These are phyloP conservation scores for Biancaea sappan DNA, from an alignment of 306 rosid species.

Conservation along the genomic window DNA sequence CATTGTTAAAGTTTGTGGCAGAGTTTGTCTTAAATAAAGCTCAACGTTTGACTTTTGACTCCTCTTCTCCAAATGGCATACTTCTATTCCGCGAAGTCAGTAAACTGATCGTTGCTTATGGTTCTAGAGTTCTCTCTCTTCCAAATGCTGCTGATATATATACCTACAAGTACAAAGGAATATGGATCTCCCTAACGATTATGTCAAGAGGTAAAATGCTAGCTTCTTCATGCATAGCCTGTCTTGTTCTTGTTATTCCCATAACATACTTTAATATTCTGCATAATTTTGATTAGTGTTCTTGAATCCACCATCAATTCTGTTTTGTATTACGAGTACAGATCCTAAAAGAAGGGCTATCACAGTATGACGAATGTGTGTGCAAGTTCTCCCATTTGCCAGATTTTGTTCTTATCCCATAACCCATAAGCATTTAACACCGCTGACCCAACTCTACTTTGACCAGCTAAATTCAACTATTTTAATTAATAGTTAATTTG, in stretches of 20 bases:
- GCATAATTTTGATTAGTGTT: conserved; percentile 5
- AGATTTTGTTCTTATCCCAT: no score
- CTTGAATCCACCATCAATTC: background rate
- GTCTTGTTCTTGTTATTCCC: conserved; percentile 18
- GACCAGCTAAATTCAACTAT: no score
- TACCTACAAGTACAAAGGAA: conserved; percentile 92
- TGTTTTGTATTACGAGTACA: background rate
- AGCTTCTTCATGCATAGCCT: background rate
- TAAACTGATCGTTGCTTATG: conserved; percentile 91
- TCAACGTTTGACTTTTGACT: conserved; percentile 96
- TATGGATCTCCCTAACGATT: conserved; percentile 88
- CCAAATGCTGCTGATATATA: conserved; percentile 89
- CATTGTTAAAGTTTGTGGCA: conserved; percentile 92
- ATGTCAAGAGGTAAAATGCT: conserved; percentile 75
- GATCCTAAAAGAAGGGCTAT: background rate
- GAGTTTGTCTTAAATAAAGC: conserved; percentile 98
- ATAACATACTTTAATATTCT: conserved; percentile 20
- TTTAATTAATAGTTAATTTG: no score
- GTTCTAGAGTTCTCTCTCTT: conserved; percentile 89
- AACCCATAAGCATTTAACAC: background rate
- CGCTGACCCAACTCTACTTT: no score
- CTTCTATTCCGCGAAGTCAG: conserved; percentile 99
- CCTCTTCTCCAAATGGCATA: conserved; percentile 99
- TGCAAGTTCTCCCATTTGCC: no score
- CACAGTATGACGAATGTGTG: background rate